phyloP scores from a whole-genome alignment of 768 basidiomycete species.

The Phlebiopsis flavidoalba region DNA sequence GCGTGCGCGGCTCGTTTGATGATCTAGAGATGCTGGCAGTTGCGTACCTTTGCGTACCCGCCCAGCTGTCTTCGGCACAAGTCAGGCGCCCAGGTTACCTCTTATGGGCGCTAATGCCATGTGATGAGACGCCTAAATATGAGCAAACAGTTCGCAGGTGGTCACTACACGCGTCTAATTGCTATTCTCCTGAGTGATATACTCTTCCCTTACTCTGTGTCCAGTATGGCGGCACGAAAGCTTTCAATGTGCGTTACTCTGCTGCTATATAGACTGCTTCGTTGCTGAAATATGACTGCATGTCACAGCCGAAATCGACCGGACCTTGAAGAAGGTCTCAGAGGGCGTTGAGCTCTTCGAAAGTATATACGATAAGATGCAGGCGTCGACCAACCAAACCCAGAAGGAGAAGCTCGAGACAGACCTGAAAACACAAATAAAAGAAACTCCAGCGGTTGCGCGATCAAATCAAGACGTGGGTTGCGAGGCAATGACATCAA shows the following conservation, averaged over 20 bases:
- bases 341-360: constrained; percentile 96
- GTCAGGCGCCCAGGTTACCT: not conserved
- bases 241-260: constrained; percentile 65
- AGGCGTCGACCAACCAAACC: constrained; percentile 89
- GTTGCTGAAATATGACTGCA: not conserved
- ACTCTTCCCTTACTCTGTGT: constrained; percentile 18
- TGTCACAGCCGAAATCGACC: constrained; percentile 89
- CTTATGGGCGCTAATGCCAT: not conserved
- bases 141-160: constrained; percentile 4
- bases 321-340: constrained; percentile 93
- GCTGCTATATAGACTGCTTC: not conserved
- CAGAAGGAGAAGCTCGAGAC: constrained; percentile 98
- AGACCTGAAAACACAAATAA: constrained; percentile 97
- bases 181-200: constrained; percentile 9
- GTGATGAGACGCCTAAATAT: constrained; percentile 8
- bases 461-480: constrained; percentile 94
- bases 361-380: constrained; percentile 97
- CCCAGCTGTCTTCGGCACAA: not conserved
- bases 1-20: not conserved
- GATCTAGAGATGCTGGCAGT: not conserved
- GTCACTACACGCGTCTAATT: constrained; percentile 5
- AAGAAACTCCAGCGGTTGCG: constrained; percentile 83
- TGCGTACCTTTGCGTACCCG: not conserved
- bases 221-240: constrained; percentile 83
- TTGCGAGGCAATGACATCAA: constrained; percentile 97